Evolutionary conservation across 1,284 basidiomycete species (phyloP), one percentile per base, ranked within the genome.

Genomic region (Pyrrhoderma noxium): DNA sequence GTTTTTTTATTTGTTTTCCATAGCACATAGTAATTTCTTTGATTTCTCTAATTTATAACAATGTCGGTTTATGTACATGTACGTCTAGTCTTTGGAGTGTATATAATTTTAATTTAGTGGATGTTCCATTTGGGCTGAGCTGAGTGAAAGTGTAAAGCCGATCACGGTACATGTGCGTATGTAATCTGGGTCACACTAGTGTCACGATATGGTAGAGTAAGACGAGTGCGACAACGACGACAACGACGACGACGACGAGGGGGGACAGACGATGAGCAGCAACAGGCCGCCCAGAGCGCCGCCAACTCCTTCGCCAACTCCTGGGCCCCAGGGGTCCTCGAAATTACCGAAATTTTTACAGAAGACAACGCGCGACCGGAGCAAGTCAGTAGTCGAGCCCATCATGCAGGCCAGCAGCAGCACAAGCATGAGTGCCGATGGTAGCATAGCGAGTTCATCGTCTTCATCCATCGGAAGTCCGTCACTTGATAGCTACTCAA

Each of bases 321-420:
- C 52, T 18, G 52, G 22, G 19, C 48, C 48, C 9, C 52, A 54
- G 25, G 56, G 60, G 38, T 61, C 63, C 55, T 50, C 62, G 46
- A 85, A 83, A 63, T 67, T 85, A 16, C 72, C 80, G 60, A 82
- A 76, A 61, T 82, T 85, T 60, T 70, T 85, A 9, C 78, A 82
- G 63, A 84, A 82, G 59, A 69, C 41, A 27, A 53, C 63, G 45
- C 71, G 80, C 49, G 81, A 83, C 67, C 68, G 81, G 55, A 75
- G 77, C 37, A 79, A 74, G 67, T 79, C 79, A 25, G 65, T 77
- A 57, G 70, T 72, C 54, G 78, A 80, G 60, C 70, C 47, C 27
- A 49, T 43, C 19, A 49, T 53, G 46, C 47, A 49, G 31, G 39
- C 40, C 16, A 37, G 47, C n/a, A 22, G 38, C 8, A 55, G 37